Evolutionary conservation across 2,329 filamentous ascomycete species (phyloP).

Genomic region (Allantophomopsis lycopodina): DNA sequence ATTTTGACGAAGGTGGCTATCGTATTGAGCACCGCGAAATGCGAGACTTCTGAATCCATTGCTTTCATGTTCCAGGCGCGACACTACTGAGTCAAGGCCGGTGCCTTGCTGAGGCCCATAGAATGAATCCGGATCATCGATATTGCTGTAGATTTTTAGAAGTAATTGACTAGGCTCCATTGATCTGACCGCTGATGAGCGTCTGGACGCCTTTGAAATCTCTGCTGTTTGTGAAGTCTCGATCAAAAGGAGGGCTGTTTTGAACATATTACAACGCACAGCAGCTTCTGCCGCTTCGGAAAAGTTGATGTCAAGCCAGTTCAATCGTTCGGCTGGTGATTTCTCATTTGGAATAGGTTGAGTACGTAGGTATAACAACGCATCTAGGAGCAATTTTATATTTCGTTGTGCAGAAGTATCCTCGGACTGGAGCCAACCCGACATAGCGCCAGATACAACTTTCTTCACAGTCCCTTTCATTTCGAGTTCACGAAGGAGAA

Average conservation of each 20-base stretch:
- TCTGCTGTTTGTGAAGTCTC: slow-evolving; percentile 53
- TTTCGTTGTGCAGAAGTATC: slow-evolving; percentile 39
- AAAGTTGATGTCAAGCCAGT: slow-evolving; percentile 81
- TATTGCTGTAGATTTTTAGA: slow-evolving; percentile 73
- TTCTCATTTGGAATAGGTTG: slow-evolving; percentile 62
- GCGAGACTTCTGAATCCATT: slow-evolving; percentile 78
- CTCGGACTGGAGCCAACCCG: slow-evolving; percentile 43
- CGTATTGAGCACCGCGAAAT: slow-evolving; percentile 82
- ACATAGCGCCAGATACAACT: slow-evolving; percentile 51
- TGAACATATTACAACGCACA: slow-evolving; percentile 68
- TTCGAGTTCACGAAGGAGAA: slow-evolving; percentile 56
- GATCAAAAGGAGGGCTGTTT: slow-evolving; percentile 70
- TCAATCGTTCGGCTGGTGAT: slow-evolving; percentile 64
- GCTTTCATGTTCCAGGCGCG: slow-evolving; percentile 77
- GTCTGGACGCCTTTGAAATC: slow-evolving; percentile 41
- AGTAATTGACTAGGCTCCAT: slow-evolving; percentile 52
- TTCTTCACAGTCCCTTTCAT: slow-evolving; percentile 43
- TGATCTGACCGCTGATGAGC: slow-evolving; percentile 45
- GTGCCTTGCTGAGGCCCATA: slow-evolving; percentile 77
- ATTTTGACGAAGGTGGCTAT: slow-evolving; percentile 60
- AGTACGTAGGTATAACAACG: slow-evolving; percentile 77
- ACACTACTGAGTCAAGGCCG: slow-evolving; percentile 63
- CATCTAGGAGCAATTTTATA: slow-evolving; percentile 59
- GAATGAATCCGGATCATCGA: slow-evolving; percentile 92
- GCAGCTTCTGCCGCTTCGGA: slow-evolving; percentile 57